Evolutionary conservation across 805 yeast species (phyloP), one percentile per base, ranked within the genome.

Genomic region (Candida hispaniensis): DNA sequence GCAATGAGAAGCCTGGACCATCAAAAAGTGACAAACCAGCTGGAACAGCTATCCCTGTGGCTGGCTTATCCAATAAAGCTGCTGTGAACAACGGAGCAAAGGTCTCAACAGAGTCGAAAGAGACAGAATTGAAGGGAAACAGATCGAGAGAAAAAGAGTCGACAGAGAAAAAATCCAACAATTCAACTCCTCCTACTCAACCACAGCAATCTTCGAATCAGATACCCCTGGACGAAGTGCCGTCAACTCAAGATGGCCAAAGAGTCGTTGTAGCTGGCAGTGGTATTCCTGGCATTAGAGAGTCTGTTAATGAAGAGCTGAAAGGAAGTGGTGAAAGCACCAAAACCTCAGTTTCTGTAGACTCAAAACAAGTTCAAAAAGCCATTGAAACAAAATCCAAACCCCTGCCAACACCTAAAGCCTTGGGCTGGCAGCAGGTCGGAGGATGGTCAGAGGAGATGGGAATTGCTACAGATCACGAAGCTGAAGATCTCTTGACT

Each of bases 341-440:
- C n/a, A 24, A 32, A 18, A 28, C 24, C 18, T 32, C 36, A 12
- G 36, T 17, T 23, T 32, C 36, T 5, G 18, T 32, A 10, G 36
- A 32, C 16, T 27, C 28, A 8, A 28, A 27, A 6, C 24, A 32
- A 27, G 18, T 32, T 7, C 28, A 32, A 28, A 32, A 42, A 26
- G 30, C 43, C 18, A 22, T 38, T 3, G 22, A 41, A 14, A 45
- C 45, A 32, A 41, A 38, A 33, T n/a, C n/a, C n/a, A n/a, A n/a
- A n/a, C n/a, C n/a, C n/a, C 27, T 35, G 13, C 32, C 73, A 66
- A 38, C 79, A 80, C 16, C 61, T 17, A 71, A 88, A 2, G 79
- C 70, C 49, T 71, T 81, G 32, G 97, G 97, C 19, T 88, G 97
- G 97, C 81, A 78, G 53, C 94, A 86, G 56, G 85, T 81, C 34